phyloP scores from a whole-genome alignment of 2,329 filamentous ascomycete species.

The Ascochyta pisi region DNA sequence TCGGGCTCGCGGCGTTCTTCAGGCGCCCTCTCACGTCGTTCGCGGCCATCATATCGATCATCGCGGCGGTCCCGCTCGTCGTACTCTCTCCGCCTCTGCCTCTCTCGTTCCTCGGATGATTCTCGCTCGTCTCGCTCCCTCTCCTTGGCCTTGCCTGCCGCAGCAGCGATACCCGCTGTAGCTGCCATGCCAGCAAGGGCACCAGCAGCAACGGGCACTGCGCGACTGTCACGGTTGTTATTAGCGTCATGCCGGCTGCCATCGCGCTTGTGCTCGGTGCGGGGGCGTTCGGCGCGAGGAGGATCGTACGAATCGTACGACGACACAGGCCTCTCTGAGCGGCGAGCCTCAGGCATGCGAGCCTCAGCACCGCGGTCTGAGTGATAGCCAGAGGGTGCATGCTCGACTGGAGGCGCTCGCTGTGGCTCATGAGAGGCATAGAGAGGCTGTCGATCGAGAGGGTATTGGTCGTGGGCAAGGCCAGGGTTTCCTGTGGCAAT shows the following conservation, averaged over 20 bases:
- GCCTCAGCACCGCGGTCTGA: conserved; percentile 32
- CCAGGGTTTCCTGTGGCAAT: conserved; percentile 42
- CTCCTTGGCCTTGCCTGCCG: conserved; percentile 41
- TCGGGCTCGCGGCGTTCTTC: conserved; percentile 29
- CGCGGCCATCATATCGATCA: conserved; percentile 36
- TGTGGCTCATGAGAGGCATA: conserved; percentile 29
- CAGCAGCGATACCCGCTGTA: conserved; percentile 37
- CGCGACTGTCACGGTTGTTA: conserved; percentile 29
- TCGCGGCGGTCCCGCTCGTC: conserved; percentile 46
- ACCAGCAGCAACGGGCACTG: conserved; percentile 36
- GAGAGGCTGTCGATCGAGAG: conserved; percentile 48
- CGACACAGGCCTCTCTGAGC: conserved; percentile 11
- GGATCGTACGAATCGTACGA: conserved; percentile 37
- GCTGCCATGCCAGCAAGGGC: conserved; percentile 37
- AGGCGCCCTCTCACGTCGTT: conserved; percentile 25
- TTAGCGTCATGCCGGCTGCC: conserved; percentile 26
- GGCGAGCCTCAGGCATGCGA: conserved; percentile 40
- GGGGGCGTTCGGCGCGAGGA: conserved; percentile 28
- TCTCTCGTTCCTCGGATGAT: conserved; percentile 24
- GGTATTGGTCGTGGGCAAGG: conserved; percentile 41
- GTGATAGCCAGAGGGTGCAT: conserved; percentile 19
- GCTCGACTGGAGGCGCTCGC: conserved; percentile 21
- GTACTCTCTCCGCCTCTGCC: conserved; percentile 40
- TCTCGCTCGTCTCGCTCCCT: conserved; percentile 30
- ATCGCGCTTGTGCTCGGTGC: conserved; percentile 35